Percentiles rank a stretch among this genome's conserved stretches.
Evolutionary conservation across 441 rosid genomes (phyloP).

Genomic region (Capsella rubella): DNA sequence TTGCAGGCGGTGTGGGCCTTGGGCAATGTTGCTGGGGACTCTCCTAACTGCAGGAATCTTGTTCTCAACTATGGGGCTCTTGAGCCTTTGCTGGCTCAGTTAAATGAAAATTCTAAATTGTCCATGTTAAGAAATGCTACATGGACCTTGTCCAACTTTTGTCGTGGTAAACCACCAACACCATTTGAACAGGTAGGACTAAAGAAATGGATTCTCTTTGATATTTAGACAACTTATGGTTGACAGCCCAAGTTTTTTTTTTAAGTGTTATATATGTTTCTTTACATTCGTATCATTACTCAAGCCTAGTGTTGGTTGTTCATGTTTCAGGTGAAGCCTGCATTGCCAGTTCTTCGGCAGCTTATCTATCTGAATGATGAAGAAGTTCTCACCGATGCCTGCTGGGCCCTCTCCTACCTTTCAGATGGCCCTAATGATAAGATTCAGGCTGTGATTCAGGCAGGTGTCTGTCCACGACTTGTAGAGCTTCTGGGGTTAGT

Average conservation of each 20-base stretch:
- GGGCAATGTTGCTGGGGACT: conserved; percentile 71
- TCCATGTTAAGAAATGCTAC: conserved; percentile 70
- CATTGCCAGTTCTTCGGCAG: conserved; percentile 50
- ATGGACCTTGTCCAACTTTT: conserved; percentile 68
- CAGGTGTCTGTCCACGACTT: conserved; percentile 53
- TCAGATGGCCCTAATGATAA: conserved; percentile 53
- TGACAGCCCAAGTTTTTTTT: not conserved
- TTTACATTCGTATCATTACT: conserved; percentile 9
- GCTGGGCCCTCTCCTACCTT: conserved; percentile 53
- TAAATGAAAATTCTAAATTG: conserved; percentile 55
- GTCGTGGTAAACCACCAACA: conserved; percentile 68
- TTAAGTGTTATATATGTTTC: not conserved
- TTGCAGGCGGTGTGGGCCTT: conserved; percentile 68
- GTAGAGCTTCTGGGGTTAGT: conserved; percentile 47
- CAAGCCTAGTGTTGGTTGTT: conserved; percentile 17
- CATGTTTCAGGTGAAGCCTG: conserved; percentile 47
- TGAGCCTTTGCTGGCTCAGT: conserved; percentile 55
- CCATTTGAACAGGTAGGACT: conserved; percentile 58
- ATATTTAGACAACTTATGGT: conserved; percentile 26
- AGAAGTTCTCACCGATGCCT: conserved; percentile 53
- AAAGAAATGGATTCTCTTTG: conserved; percentile 27
- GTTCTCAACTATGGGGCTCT: conserved; percentile 61
- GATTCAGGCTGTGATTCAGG: conserved; percentile 49
- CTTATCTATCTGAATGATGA: conserved; percentile 48
- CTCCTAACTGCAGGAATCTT: conserved; percentile 62